Conservation (phyloP, 2,329 filamentous ascomycete genomes). For the Triangularia verruculosa region DNA sequence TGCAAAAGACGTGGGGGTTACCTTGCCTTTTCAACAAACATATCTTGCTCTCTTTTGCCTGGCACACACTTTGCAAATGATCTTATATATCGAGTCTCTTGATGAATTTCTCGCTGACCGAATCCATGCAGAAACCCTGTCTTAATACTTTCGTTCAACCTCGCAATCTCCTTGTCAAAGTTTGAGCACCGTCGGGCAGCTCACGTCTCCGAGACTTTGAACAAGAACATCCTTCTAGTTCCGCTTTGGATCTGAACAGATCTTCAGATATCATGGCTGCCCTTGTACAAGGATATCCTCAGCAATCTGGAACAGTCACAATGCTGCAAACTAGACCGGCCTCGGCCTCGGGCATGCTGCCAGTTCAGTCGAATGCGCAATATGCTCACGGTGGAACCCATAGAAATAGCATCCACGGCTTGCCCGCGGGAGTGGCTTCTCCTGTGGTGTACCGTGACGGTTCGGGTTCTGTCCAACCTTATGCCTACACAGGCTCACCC, state of each 20-base stretch:
- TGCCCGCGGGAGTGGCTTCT: slow-evolving; percentile 43
- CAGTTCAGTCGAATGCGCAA: slow-evolving; percentile 49
- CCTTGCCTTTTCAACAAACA: not conserved
- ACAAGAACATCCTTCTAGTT: not conserved
- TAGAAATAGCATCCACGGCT: slow-evolving; percentile 51
- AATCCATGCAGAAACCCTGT: not conserved
- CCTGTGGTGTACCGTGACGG: slow-evolving; percentile 53
- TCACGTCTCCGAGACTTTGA: not conserved
- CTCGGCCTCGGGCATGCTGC: slow-evolving; percentile 59
- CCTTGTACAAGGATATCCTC: slow-evolving; percentile 76
- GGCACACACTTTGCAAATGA: not conserved
- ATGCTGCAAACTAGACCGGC: slow-evolving; percentile 73
- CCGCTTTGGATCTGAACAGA: slow-evolving; percentile 27
- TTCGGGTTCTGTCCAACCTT: slow-evolving; percentile 65
- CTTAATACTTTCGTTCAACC: slow-evolving; percentile 15
- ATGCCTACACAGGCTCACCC: slow-evolving; percentile 72
- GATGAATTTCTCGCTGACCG: not conserved
- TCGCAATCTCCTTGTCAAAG: slow-evolving; percentile 22
- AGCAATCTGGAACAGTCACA: slow-evolving; percentile 69
- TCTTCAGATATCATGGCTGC: slow-evolving; percentile 65
- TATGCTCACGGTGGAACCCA: slow-evolving; percentile 50
- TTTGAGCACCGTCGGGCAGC: slow-evolving; percentile 2
- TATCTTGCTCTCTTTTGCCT: not conserved
- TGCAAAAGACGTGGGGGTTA: not conserved
- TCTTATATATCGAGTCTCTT: not conserved